Conservation (phyloP, 208 protist genomes). For the Acanthamoeba castellanii region DNA sequence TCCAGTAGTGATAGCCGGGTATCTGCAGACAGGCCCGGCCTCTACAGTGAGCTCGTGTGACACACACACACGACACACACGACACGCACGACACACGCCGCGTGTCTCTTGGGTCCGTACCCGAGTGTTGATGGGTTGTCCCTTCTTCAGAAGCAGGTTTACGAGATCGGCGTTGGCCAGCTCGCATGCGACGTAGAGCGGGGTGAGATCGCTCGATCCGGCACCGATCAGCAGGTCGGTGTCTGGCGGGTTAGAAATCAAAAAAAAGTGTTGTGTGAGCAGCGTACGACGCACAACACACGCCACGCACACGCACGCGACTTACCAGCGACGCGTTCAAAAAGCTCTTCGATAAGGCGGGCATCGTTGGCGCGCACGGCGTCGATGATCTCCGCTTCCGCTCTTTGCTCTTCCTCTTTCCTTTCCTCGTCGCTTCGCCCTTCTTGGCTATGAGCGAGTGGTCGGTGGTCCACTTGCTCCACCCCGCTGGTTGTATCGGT, state of each 20-base stretch:
- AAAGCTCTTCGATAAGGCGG: background rate
- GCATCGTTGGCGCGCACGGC: slow-evolving; percentile 11
- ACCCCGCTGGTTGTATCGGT: background rate
- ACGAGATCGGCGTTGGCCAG: background rate
- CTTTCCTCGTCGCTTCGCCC: background rate
- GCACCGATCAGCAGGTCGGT: slow-evolving; percentile 14
- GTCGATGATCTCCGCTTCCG: background rate
- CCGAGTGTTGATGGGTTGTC: slow-evolving; percentile 4
- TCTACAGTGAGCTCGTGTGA: background rate
- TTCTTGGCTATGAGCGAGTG: background rate
- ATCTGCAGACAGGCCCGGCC: background rate
- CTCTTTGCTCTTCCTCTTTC: background rate
- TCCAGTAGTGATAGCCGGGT: slow-evolving; percentile 72
- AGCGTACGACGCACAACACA: background rate
- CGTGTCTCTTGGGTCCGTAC: background rate
- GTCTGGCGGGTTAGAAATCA: background rate
- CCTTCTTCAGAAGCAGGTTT: background rate
- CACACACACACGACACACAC: background rate
- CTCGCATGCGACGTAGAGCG: slow-evolving; percentile 25
- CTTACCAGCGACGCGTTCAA: background rate
- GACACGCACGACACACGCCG: background rate
- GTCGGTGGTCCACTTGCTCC: background rate
- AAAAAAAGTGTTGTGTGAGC: background rate
- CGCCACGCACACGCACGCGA: no score
- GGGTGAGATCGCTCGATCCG: slow-evolving; percentile 12